Evolutionary conservation across 805 yeast genomes (phyloP), one percentile per base, ranked within the genome.

Genomic region (Wickerhamomyces tratensis): DNA sequence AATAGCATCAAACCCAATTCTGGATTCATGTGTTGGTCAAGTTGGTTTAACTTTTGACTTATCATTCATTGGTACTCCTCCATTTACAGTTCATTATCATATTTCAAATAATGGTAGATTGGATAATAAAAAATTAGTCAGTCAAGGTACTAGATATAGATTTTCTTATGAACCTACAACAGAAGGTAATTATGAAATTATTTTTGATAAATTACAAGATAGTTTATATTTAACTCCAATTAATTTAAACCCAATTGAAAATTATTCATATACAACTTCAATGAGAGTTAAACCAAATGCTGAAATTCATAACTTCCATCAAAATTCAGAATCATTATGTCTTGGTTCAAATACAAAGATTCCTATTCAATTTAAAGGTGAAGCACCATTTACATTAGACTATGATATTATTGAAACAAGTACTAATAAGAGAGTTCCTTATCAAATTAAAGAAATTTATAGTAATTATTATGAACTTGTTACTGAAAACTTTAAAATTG

Each of bases 21-120:
- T 77, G 26, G 98, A 91, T 53, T 76, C 82, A 39, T 93, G 99
- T 65, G 84, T 93, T 30, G 98, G 98, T 0, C 86, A 88, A 38
- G 80, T 87, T 8, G 98, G 97, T 0, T 77, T 88, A 45, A 69
- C 72, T 31, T 87, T 86, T 47, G 85, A 81, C 40, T 68, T 89
- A 44, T 61, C 71, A 1, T 68, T 82, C 41, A 65, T 73, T 6
- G 98, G 98, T 14, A 75, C 79, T 29, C 84, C 95, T 0, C 97
- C 98, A 2, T 93, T 83, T 63, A 71, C 71, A 42, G 71, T 73
- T 37, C 77, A 82, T 12, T 83, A 76, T 52, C 74, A 76, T 43
- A 56, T 76, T 12, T 65, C 70, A 34, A 61, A 66, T 25, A 61
- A 59, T 6, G 54, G 58, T 35, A 53, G 54, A 31, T 50, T 51